Base-by-base conservation (phyloP, 2,329 filamentous ascomycete species). In the Sporothrix protearum region DNA sequence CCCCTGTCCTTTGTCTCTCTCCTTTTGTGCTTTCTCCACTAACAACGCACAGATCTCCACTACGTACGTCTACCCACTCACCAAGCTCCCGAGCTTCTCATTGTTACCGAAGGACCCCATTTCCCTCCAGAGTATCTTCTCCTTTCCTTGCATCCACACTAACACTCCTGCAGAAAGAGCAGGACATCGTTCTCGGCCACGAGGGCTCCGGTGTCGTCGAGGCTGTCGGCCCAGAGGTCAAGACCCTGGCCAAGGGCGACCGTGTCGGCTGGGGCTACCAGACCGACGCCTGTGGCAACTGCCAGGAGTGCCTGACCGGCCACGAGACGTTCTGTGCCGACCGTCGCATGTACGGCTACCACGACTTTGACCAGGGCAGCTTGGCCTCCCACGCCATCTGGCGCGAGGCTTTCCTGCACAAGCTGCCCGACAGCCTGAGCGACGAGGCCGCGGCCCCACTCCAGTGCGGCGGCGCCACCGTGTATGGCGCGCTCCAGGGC, bases 181-280 rank as follows among this genome's bases (percentile, higher is more conserved):
- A 47, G 45, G 63, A 67, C 42, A 67, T 67, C 25, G 63, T 51
- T 19, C 42, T 67, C 1, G 63, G 63, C 28, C 63, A 67, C 63
- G 63, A 67, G 30, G 63, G 63, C 63, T 4, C 45, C 7, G 63
- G 63, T 14, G 45, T 67, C 19, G 63, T 67, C 42, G 63, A 67
- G 63, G 63, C 63, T 16, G 63, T 67, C 16, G 63, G 63, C 25
- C 42, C 63, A 12, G 63, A 36, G 33, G 63, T 67, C 42, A 51
- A 67, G 42, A 67, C 25, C 10, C 42, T 67, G 63, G 42, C 42
- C 63, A 51, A 67, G 63, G 63, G 63, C 45, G 63, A 67, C 63
- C 63, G 63, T 36, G 45, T 67, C 42, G 63, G 63, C 63, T 67
- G 63, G 63, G 61, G 63, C 63, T 67, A 51, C 39, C 63, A 67